phyloP scores from a whole-genome alignment of 2,329 filamentous ascomycete genomes.

The Cordyceps farinosa region DNA sequence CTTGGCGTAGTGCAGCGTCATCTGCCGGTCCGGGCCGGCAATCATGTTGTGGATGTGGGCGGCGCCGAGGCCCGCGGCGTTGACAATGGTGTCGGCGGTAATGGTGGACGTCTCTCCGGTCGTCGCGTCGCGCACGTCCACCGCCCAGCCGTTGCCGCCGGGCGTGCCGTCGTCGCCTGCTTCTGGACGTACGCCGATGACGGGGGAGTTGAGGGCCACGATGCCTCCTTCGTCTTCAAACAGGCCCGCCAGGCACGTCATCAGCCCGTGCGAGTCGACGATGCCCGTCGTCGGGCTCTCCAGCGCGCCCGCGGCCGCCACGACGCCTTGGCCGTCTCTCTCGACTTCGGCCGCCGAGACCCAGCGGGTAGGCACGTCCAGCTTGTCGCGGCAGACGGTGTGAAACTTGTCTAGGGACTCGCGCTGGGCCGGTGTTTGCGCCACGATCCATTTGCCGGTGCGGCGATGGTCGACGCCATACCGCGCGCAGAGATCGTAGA shows the following conservation, averaged over 20 bases:
- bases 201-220: conserved; percentile 64
- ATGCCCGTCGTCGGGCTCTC: conserved; percentile 86
- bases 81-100: conserved; percentile 74
- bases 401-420: conserved; percentile 55
- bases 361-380: conserved; percentile 69
- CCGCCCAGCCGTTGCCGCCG: conserved; percentile 64
- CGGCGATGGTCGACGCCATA: conserved; percentile 67
- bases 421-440: conserved; percentile 70
- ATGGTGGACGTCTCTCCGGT: conserved; percentile 54
- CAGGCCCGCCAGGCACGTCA: conserved; percentile 73
- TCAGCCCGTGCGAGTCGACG: conserved; percentile 79
- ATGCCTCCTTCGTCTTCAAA: conserved; percentile 76
- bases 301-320: conserved; percentile 68
- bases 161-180: conserved; percentile 28
- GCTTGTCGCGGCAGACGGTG: conserved; percentile 36
- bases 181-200: conserved; percentile 56
- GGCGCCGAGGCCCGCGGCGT: conserved; percentile 79
- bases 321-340: conserved; percentile 69
- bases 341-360: conserved; percentile 60
- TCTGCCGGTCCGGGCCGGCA: conserved; percentile 49
- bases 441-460: conserved; percentile 92
- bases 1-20: conserved; percentile 77
- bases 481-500: conserved; percentile 73
- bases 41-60: conserved; percentile 79
- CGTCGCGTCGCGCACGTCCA: conserved; percentile 49